Conservation (phyloP, 805 yeast species). For the Myxozyma monticola region DNA sequence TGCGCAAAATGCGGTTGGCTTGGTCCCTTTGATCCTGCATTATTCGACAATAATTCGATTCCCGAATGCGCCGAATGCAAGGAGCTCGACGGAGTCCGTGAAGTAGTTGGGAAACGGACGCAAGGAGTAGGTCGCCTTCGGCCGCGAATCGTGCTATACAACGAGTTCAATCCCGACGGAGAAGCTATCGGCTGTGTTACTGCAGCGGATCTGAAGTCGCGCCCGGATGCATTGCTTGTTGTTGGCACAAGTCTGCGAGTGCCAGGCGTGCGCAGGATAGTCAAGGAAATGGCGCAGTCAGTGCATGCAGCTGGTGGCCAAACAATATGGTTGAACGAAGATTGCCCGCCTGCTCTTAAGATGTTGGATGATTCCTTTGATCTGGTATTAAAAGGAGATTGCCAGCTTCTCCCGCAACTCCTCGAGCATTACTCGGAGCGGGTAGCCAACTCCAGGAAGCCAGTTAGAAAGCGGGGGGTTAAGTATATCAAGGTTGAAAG, state of each 20-base stretch:
- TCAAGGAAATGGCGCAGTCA: conserved; percentile 58
- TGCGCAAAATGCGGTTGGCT: conserved; percentile 75
- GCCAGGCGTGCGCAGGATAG: conserved; percentile 66
- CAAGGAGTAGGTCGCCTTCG: conserved; percentile 64
- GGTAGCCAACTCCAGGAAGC: no score
- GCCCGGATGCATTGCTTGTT: conserved; percentile 76
- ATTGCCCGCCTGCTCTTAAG: conserved; percentile 38
- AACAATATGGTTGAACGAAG: conserved; percentile 64
- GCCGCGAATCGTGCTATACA: conserved; percentile 68
- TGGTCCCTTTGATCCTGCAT: conserved; percentile 52
- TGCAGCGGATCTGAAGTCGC: conserved; percentile 59
- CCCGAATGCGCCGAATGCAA: conserved; percentile 68
- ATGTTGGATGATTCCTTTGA: conserved; percentile 57
- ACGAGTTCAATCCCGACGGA: conserved; percentile 83
- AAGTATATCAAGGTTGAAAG: no score
- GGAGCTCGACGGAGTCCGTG: conserved; percentile 57
- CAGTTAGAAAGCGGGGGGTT: no score
- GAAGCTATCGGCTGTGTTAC: conserved; percentile 79
- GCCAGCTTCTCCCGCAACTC: conserved; percentile 53
- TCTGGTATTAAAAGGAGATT: conserved; percentile 62
- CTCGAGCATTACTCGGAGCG: conserved; percentile 2
- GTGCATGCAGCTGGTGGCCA: conserved; percentile 59
- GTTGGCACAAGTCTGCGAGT: conserved; percentile 85
- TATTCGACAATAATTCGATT: conserved; percentile 43
- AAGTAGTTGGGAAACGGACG: conserved; percentile 61